Conservation (phyloP, 768 basidiomycete genomes). For the Boletus subcaerulescens region DNA sequence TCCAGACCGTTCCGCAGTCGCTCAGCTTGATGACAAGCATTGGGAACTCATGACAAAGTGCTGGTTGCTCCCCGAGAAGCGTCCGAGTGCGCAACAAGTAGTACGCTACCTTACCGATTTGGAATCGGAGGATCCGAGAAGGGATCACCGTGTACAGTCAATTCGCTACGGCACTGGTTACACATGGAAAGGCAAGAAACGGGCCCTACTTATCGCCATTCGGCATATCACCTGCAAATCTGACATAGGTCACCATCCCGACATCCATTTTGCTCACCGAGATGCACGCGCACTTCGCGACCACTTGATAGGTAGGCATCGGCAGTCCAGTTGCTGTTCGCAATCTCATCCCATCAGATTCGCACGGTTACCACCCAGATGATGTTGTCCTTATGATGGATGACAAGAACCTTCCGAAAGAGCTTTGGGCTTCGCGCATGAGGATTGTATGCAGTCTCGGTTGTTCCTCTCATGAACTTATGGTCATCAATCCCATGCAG, state of each 20-base stretch:
- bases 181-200: background rate
- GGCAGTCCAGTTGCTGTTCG: background rate
- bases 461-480: too few species aligned
- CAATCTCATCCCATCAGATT: background rate
- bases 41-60: background rate
- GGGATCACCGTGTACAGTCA: background rate
- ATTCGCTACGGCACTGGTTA: background rate
- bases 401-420: background rate
- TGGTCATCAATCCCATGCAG: conserved; percentile 19
- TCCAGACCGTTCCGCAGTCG: background rate
- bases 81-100: background rate
- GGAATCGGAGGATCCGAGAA: background rate
- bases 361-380: conserved; percentile 30
- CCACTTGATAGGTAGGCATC: background rate
- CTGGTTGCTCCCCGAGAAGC: background rate
- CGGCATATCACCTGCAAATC: background rate
- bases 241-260: too few species aligned
- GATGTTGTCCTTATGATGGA: background rate
- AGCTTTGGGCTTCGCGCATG: background rate
- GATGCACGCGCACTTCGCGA: background rate
- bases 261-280: background rate
- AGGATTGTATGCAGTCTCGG: conserved; percentile 5
- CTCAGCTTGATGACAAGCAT: background rate
- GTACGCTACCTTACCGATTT: background rate
- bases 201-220: conserved; percentile 9